Evolutionary conservation across 805 yeast genomes (phyloP).

Genomic region (Candida lessepsii): DNA sequence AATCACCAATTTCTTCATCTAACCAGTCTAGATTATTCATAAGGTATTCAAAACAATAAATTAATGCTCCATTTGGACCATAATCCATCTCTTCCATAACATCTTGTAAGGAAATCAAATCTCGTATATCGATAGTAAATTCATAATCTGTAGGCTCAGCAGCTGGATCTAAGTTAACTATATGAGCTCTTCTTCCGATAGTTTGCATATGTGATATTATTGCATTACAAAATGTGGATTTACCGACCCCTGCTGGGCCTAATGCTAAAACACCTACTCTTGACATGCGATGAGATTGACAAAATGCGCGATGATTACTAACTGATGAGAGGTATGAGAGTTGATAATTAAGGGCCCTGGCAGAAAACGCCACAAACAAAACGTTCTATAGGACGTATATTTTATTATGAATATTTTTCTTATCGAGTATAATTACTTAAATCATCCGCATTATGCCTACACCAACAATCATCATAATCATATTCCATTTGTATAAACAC

Average conservation of each 20-base stretch:
- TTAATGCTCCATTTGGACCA: constrained; percentile 93
- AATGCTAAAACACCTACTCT: constrained; percentile 90
- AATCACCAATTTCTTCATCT: constrained; percentile 96
- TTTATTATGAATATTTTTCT: no score
- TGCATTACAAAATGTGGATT: constrained; percentile 86
- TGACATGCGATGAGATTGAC: constrained; percentile 56
- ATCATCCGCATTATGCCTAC: constrained; percentile 32
- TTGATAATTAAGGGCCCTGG: no score
- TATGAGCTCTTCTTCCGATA: constrained; percentile 88
- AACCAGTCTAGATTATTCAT: constrained; percentile 93
- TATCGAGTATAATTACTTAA: constrained; percentile 5
- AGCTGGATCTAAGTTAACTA: constrained; percentile 95
- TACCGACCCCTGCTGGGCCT: constrained; percentile 99
- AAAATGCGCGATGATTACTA: no score
- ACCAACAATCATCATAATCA: constrained; percentile 68
- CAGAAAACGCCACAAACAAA: no score
- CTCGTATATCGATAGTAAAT: constrained; percentile 89
- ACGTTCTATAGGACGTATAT: no score
- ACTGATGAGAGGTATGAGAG: no score
- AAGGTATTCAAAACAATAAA: constrained; percentile 91
- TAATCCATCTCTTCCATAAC: constrained; percentile 91
- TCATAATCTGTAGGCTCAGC: constrained; percentile 92
- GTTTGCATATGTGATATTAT: constrained; percentile 85
- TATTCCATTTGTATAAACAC: constrained; percentile 69
- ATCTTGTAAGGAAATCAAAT: constrained; percentile 84